These are phyloP conservation scores for Arachnomyces sp. DNA, from an alignment of 2,329 filamentous ascomycete genomes.

Conservation along the genomic window DNA sequence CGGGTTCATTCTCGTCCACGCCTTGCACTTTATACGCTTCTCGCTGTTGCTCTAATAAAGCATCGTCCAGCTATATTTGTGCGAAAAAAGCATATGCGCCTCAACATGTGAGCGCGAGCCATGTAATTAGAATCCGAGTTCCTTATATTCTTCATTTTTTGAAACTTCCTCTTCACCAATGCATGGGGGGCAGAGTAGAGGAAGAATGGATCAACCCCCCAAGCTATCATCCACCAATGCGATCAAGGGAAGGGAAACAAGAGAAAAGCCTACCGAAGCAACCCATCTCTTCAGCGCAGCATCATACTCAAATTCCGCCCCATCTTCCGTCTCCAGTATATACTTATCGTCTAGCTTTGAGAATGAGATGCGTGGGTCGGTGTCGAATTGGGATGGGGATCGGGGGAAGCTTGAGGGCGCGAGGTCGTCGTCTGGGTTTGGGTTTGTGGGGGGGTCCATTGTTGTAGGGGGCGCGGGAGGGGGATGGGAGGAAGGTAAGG, in stretches of 20 bases:
- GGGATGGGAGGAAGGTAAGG: too few relatives aligned
- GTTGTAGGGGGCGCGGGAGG: too few relatives aligned
- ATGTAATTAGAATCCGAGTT: conserved; percentile 26
- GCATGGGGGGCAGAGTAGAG: background rate
- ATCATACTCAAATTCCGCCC: conserved; percentile 78
- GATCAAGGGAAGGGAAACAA: conserved; percentile 9
- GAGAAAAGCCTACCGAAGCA: conserved; percentile 44
- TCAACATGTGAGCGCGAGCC: conserved; percentile 21
- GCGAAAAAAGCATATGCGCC: conserved; percentile 6
- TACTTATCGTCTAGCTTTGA: conserved; percentile 75
- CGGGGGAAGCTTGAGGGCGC: conserved; percentile 36
- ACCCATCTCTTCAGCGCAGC: conserved; percentile 64
- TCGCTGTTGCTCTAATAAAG: conserved; percentile 51
- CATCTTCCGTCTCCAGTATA: conserved; percentile 75
- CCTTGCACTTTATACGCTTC: conserved; percentile 53
- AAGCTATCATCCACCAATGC: background rate
- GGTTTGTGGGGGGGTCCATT: background rate
- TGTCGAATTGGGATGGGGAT: conserved; percentile 60
- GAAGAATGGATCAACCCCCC: background rate
- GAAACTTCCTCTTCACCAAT: too few relatives aligned
- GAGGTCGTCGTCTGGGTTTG: background rate
- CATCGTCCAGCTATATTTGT: conserved; percentile 48
- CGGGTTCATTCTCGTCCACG: conserved; percentile 48
- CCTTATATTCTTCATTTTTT: conserved; percentile 6
- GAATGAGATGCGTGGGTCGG: conserved; percentile 75